Base-by-base conservation (phyloP, 2,329 filamentous ascomycete genomes). In the Penicillium sp. region DNA sequence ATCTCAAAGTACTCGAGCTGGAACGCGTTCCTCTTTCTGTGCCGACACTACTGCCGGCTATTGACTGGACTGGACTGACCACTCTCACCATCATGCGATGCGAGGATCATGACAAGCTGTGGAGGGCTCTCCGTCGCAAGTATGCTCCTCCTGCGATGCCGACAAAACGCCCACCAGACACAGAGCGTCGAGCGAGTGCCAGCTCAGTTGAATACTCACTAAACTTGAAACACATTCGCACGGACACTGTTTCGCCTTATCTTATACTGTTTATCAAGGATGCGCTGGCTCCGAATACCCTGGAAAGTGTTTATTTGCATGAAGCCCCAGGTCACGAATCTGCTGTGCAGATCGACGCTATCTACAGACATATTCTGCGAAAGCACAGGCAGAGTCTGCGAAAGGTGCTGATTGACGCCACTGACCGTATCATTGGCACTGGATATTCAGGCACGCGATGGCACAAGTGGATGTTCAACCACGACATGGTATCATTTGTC, bases 291-390 rank as follows among this genome's bases (percentile, higher is more conserved):
- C 90, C 90, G 1, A 90, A 94, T 71, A 89, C 85, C 29, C 78
- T 94, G n/a, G 89, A 94, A 73, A 86, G 86, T 9, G 79, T 94
- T 10, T 92, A 92, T 70, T 74, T 94, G 49, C 89, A 93, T 72
- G 89, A 93, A 78, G 69, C 82, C 65, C 72, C 81, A 58, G 70
- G 74, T 23, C 79, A 83, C 72, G 72, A 78, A n/a, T 83, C 84
- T 1, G 76, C 77, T 8, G 87, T 93, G 1, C 81, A 83, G 3
- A 82, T 93, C 54, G 86, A 90, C 36, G 79, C 84, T 19, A 89
- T 94, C 61, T 91, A 90, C 74, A 83, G 83, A 57, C 85, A 86
- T 13, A 83, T 88, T 7, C 77, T 94, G 55, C 85, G 85, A 61
- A 81, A 86, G n/a, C 90, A 94, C 73, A 83, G 85, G 25, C 75